Base-by-base conservation (phyloP, 2,329 filamentous ascomycete genomes). In the Trichophyton rubrum region DNA sequence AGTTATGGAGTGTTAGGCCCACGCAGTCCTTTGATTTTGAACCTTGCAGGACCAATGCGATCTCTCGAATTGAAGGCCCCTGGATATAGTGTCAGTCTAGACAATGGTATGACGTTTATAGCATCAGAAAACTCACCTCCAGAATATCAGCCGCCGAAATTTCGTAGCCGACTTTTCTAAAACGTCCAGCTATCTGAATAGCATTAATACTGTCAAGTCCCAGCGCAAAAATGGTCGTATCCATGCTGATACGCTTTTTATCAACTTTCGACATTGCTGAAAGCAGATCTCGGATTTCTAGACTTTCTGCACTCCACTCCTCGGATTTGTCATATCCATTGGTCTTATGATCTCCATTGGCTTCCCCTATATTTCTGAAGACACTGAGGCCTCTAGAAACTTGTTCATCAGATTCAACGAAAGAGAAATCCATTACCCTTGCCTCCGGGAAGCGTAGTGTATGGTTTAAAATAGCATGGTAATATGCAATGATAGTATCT, bases 161-260 rank as follows among this genome's bases (percentile, higher is more conserved):
- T 1, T 71, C 68, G 43, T 84, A 75, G 0, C 84, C 85, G 17
- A 79, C 67, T 43, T 78, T 80, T 17, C 86, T 83, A 15, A 96
- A 76, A 27, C 79, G 75, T 1, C 83, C 80, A 0, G 90, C 88
- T 8, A 96, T 78, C 68, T 96, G 90, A 15, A 83, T 79, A 0
- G 90, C 88, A 62, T 87, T 91, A 67, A 97, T 93, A 69, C 91
- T 96, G 72, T 96, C 91, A 2, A 96, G 76, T 0, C 92, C 92
- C n/a, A 96, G 81, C 61, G 87, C 85, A 67, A 92, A 95, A 56
- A 97, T 89, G 0, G 88, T 90, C 0, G 84, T 89, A 8, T 80
- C 69, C 11, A 78, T 79, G 2, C 70, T 67, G 55, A 96, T 85
- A 0, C 74, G 75, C 0, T 77, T 67, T 1, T 69, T 60, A 0